These are phyloP conservation scores for Boletus huronensis DNA, from an alignment of 768 basidiomycete species.

Conservation along the genomic window DNA sequence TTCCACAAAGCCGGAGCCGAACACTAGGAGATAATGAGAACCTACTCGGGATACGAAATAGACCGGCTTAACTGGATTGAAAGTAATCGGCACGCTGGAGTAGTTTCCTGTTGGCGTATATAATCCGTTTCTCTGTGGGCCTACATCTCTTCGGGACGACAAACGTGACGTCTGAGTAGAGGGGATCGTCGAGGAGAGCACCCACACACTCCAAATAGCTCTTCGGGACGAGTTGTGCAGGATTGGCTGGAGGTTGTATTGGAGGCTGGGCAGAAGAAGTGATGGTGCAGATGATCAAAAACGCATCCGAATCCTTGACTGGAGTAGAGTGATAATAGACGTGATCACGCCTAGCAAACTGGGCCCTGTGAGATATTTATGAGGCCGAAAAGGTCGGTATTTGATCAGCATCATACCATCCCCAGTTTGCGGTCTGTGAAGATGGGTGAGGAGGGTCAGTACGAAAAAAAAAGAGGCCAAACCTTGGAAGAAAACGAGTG, in stretches of 20 bases:
- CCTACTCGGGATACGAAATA: too few relatives aligned
- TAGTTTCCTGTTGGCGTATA: constrained; percentile 68
- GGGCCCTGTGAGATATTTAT: constrained; percentile 47
- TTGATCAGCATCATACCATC: constrained; percentile 51
- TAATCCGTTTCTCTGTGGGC: constrained; percentile 38
- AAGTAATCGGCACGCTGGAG: constrained; percentile 77
- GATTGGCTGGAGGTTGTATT: constrained; percentile 39
- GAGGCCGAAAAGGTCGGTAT: not conserved
- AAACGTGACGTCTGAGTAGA: constrained; percentile 84
- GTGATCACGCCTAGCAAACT: constrained; percentile 72
- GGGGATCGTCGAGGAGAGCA: constrained; percentile 70
- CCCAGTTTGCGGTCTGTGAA: constrained; percentile 77
- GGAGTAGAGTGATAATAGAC: constrained; percentile 57
- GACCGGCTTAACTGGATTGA: constrained; percentile 54
- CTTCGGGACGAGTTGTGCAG: constrained; percentile 59
- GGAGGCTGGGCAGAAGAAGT: constrained; percentile 61
- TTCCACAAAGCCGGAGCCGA: constrained; percentile 67
- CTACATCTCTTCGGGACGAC: constrained; percentile 52
- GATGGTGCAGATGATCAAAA: constrained; percentile 77
- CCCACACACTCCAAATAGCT: constrained; percentile 70
- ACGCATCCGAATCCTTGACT: constrained; percentile 59
- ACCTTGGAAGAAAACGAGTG: constrained; percentile 77
- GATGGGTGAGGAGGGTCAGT: constrained; percentile 9
- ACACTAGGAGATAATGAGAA: constrained; percentile 52
- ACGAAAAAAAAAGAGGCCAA: constrained; percentile 15